These are phyloP conservation scores for Lentinula edodes DNA, from an alignment of 768 basidiomycete genomes.

Conservation along the genomic window DNA sequence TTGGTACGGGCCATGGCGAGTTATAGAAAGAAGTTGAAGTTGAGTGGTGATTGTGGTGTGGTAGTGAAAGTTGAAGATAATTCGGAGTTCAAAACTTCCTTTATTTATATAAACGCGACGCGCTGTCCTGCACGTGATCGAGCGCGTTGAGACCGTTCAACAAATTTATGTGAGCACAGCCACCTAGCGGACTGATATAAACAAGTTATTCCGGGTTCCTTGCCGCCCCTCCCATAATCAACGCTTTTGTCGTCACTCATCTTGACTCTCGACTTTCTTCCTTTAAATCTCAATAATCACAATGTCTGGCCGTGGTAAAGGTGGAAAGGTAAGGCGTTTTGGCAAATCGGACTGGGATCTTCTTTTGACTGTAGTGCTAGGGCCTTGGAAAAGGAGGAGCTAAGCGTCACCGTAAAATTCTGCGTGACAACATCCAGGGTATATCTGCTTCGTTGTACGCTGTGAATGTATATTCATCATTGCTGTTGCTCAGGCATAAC, in stretches of 20 bases:
- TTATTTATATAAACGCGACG: conserved; percentile 22
- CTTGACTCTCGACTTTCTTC: background rate
- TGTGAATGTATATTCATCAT: background rate
- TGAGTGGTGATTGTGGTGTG: conserved; percentile 4
- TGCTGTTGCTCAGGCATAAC: conserved; percentile 50
- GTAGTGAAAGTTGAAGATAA: conserved; percentile 2
- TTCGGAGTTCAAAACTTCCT: conserved; percentile 2
- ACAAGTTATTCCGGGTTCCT: conserved; percentile 12
- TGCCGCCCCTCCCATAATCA: conserved; percentile 6
- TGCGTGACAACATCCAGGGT: conserved; percentile 71
- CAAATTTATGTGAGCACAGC: conserved; percentile 20
- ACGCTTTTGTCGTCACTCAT: background rate
- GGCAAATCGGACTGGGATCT: background rate
- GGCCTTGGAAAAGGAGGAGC: conserved; percentile 85
- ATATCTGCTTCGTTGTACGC: conserved; percentile 9
- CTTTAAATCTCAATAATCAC: conserved; percentile 5
- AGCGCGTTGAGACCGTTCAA: conserved; percentile 12
- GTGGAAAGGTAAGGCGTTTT: conserved; percentile 50
- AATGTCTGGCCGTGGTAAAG: conserved; percentile 87
- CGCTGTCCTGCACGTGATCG: conserved; percentile 16
- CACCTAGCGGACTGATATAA: conserved; percentile 19
- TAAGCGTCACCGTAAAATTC: conserved; percentile 80
- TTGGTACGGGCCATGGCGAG: conserved; percentile 50
- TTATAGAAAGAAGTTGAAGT: background rate
- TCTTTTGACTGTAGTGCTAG: conserved; percentile 18